phyloP scores from a whole-genome alignment of 2,329 filamentous ascomycete genomes.

The Ciborinia camelliae region DNA sequence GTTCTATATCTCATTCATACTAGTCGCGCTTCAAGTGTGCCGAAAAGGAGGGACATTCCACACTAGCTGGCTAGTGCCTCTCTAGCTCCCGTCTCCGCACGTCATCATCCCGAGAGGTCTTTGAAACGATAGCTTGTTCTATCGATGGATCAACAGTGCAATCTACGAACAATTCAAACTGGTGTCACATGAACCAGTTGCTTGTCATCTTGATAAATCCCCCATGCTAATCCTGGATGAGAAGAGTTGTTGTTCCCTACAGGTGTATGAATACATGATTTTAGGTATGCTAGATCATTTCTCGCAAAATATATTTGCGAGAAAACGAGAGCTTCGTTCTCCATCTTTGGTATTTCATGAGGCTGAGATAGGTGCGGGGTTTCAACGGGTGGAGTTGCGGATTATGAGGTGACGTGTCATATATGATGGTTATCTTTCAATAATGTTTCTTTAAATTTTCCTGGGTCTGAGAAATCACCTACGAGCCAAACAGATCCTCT shows the following conservation, averaged over 20 bases:
- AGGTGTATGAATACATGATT: not conserved
- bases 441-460: not conserved
- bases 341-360: not conserved
- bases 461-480: not conserved
- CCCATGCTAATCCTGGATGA: not conserved
- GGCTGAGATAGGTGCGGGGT: constrained; percentile 30
- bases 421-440: constrained; percentile 20
- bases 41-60: not conserved
- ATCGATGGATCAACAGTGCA: not conserved
- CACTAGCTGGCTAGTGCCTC: not conserved
- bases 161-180: not conserved
- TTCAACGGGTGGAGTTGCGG: constrained; percentile 36
- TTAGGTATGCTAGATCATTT: not conserved
- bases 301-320: not conserved
- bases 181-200: not conserved
- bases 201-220: not conserved
- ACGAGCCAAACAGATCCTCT: constrained; percentile 37
- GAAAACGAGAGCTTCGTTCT: not conserved
- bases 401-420: constrained; percentile 34
- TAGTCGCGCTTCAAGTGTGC: not conserved
- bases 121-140: not conserved
- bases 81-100: not conserved
- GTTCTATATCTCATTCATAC: not conserved
- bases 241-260: not conserved
- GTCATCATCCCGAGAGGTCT: not conserved